phyloP scores from a whole-genome alignment of 148 eudicot genomes.

The Linanthus parryae region DNA sequence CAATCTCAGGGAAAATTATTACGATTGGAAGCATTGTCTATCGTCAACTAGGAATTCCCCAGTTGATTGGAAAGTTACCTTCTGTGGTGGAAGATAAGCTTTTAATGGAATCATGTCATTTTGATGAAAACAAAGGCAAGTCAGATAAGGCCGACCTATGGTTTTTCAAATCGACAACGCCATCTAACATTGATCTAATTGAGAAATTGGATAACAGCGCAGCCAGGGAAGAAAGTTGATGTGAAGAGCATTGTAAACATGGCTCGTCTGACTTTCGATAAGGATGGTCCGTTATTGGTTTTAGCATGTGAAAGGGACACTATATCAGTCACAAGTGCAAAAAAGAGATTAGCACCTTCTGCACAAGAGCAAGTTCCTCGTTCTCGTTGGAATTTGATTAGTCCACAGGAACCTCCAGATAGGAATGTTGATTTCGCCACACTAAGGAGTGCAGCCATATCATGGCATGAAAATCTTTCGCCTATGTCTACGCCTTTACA shows the following conservation, averaged over 20 bases:
- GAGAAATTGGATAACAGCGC: conserved; percentile 85
- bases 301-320: conserved; percentile 99
- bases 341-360: conserved; percentile 67
- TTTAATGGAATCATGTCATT: conserved; percentile 61
- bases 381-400: conserved; percentile 72
- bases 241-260: too few relatives aligned
- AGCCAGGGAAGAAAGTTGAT: conserved; percentile 83
- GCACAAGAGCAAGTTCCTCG: conserved; percentile 81
- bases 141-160: conserved; percentile 78
- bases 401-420: conserved; percentile 85
- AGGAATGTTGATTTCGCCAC: conserved; percentile 71
- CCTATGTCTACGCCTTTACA: conserved; percentile 81
- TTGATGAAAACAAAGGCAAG: conserved; percentile 90
- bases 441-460: conserved; percentile 69
- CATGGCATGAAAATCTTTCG: conserved; percentile 95
- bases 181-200: conserved; percentile 71
- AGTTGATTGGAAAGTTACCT: conserved; percentile 76
- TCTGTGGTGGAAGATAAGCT: conserved; percentile 77
- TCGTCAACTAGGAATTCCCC: conserved; percentile 88
- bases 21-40: conserved; percentile 97
- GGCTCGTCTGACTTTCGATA: too few relatives aligned
- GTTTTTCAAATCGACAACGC: conserved; percentile 44
- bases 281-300: conserved; percentile 93
- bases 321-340: conserved; percentile 75
- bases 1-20: conserved; percentile 71